phyloP scores from a whole-genome alignment of 106 monocot species.

The Dactylorhiza incarnata region DNA sequence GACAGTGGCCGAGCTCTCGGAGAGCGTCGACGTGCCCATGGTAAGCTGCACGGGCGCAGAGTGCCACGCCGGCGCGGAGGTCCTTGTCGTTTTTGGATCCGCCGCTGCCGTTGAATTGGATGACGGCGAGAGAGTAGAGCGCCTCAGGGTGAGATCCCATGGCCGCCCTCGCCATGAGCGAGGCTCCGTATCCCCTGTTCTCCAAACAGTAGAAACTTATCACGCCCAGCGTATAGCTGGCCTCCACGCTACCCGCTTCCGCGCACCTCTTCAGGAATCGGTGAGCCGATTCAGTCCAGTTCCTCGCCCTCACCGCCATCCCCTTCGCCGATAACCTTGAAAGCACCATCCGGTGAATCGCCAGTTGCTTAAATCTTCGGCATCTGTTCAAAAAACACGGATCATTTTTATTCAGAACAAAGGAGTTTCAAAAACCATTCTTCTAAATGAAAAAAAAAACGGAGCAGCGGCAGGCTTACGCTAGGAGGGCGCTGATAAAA shows the following conservation, averaged over 20 bases:
- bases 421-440: not conserved
- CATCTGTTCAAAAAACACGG: slow-evolving; percentile 30
- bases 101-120: slow-evolving; percentile 68
- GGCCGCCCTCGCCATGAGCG: slow-evolving; percentile 51
- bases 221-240: slow-evolving; percentile 61
- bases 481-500: slow-evolving; percentile 29
- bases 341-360: slow-evolving; percentile 31
- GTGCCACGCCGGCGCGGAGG: slow-evolving; percentile 40
- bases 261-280: slow-evolving; percentile 42
- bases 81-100: slow-evolving; percentile 46
- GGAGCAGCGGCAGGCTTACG: slow-evolving; percentile 15
- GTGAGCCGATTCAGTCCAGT: slow-evolving; percentile 50
- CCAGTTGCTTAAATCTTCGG: slow-evolving; percentile 37
- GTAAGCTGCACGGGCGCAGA: slow-evolving; percentile 43
- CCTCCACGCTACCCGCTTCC: slow-evolving; percentile 58
- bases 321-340: slow-evolving; percentile 29
- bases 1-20: slow-evolving; percentile 65
- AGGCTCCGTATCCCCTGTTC: slow-evolving; percentile 31
- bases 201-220: slow-evolving; percentile 23
- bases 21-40: slow-evolving; percentile 54
- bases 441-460: not conserved
- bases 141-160: slow-evolving; percentile 45
- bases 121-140: slow-evolving; percentile 45
- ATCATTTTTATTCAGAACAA: not conserved
- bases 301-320: slow-evolving; percentile 26